Percentiles rank a stretch among this genome's conserved stretches.
Conservation (phyloP, 2,329 filamentous ascomycete genomes). For the Penicillium digitatum region DNA sequence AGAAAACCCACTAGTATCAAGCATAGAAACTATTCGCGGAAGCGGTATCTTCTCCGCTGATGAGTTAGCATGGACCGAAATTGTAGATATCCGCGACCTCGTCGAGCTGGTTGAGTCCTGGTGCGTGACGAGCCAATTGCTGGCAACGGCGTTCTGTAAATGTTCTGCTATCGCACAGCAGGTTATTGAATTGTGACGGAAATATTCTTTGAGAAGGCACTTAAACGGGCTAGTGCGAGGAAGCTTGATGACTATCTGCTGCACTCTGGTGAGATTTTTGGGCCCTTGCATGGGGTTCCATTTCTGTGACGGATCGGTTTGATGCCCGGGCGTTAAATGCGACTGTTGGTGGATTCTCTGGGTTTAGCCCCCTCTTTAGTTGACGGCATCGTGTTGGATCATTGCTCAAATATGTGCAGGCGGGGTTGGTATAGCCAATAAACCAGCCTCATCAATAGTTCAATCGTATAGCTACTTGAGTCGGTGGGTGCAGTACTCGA, state of each 20-base stretch:
- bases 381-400: background rate
- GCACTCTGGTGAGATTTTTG: slow-evolving; percentile 49
- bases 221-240: slow-evolving; percentile 49
- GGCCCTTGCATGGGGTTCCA: slow-evolving; percentile 61
- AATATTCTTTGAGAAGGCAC: slow-evolving; percentile 52
- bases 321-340: slow-evolving; percentile 40
- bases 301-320: slow-evolving; percentile 68
- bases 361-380: background rate
- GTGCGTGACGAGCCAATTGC: slow-evolving; percentile 8
- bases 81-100: slow-evolving; percentile 16
- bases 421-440: slow-evolving; percentile 38
- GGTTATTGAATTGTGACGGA: slow-evolving; percentile 16
- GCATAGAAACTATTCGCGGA: slow-evolving; percentile 18
- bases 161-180: slow-evolving; percentile 12
- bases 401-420: slow-evolving; percentile 37
- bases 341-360: slow-evolving; percentile 22
- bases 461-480: slow-evolving; percentile 27
- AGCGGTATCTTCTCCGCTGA: slow-evolving; percentile 18
- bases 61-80: slow-evolving; percentile 25
- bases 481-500: slow-evolving; percentile 49
- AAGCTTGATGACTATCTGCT: slow-evolving; percentile 51
- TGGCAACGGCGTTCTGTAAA: slow-evolving; percentile 16
- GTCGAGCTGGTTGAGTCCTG: slow-evolving; percentile 11
- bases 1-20: slow-evolving; percentile 4
- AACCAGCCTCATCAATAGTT: slow-evolving; percentile 26